Percentiles rank a stretch among this genome's conserved stretches.
Conservation (phyloP, 2,329 filamentous ascomycete species). For the Cordyceps tenuipes region DNA sequence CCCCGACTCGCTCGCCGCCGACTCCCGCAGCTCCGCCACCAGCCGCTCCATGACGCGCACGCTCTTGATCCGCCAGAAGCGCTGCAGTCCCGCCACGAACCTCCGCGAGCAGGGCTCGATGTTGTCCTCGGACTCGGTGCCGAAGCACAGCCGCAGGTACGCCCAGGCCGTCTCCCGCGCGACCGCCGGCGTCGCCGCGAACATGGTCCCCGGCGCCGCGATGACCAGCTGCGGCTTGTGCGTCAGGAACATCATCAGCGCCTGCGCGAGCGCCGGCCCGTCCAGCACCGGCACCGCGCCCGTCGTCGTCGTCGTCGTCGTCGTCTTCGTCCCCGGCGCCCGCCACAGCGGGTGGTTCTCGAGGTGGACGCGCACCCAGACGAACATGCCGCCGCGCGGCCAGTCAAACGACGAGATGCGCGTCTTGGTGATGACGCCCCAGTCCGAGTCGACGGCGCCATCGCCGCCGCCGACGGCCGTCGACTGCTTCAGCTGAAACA, state of each 20-base stretch:
- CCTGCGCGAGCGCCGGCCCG: conserved; percentile 48
- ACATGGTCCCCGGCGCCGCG: conserved; percentile 63
- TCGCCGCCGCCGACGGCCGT: conserved; percentile 31
- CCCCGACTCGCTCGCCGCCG: conserved; percentile 13
- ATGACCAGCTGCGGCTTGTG: conserved; percentile 62
- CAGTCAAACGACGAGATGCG: conserved; percentile 68
- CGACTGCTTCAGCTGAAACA: conserved; percentile 57
- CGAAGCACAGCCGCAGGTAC: conserved; percentile 76
- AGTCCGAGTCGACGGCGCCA: conserved; percentile 58
- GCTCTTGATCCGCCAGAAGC: conserved; percentile 71
- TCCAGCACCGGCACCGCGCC: conserved; percentile 37
- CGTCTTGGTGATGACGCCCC: conserved; percentile 68
- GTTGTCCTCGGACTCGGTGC: conserved; percentile 66
- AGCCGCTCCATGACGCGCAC: conserved; percentile 57
- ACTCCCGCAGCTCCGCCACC: conserved; percentile 27
- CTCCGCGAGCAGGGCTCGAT: conserved; percentile 53
- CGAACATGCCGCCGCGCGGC: conserved; percentile 85
- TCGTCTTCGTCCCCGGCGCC: conserved; percentile 18
- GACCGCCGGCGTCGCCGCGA: conserved; percentile 58
- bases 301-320: no score
- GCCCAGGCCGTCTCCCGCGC: conserved; percentile 53
- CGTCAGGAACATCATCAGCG: conserved; percentile 65
- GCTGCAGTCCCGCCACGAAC: conserved; percentile 59
- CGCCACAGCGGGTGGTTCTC: conserved; percentile 62
- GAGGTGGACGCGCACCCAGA: conserved; percentile 71